Base-by-base conservation (phyloP, 2,329 filamentous ascomycete species). In the Trichophyton benhamiae region DNA sequence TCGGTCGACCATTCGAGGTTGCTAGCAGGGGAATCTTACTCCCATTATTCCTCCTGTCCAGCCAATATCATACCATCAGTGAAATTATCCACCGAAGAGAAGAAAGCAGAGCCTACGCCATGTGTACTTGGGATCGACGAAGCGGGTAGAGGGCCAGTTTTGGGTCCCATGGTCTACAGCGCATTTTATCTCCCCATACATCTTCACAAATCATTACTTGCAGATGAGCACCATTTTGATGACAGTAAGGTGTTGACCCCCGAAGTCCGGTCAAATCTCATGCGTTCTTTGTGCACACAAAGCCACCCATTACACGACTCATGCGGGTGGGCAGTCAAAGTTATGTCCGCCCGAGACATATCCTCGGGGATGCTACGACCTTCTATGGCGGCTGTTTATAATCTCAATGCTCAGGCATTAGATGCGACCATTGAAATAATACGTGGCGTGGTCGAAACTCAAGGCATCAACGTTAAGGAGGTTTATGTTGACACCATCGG, bases 401-500 rank as follows among this genome's bases (percentile, higher is more conserved):
- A 99, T 72, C 83, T 99, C 66, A 99, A 99, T 72, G 90, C 91
- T 3, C 94, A 99, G 75, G 92, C 92, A 17, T 87, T 94, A 84
- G 91, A 96, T 73, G 89, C 92, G 3, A 97, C 92, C 0, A 84
- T 95, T 25, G 83, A 83, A 44, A 79, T 99, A 59, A 92, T 97
- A 69, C 80, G 84, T 61, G 85, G 85, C 41, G 88, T 96, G 3
- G 81, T 94, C 41, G 84, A 83, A 7, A 80, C 81, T 20, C 68
- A 67, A 15, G 89, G 89, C 41, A 88, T 97, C 64, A 91, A 95
- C 72, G 79, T 97, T 3, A 82, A 80, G 62, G 89, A 96, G 74
- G 88, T 99, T 59, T 99, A 91, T 73, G 91, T 99, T 71, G 92
- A 99, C 76, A 97, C 92, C 1, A 88, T 97, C 70, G 92, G 92